Conservation (phyloP, 441 rosid genomes). For the Pelargonium myrrhifolium region DNA sequence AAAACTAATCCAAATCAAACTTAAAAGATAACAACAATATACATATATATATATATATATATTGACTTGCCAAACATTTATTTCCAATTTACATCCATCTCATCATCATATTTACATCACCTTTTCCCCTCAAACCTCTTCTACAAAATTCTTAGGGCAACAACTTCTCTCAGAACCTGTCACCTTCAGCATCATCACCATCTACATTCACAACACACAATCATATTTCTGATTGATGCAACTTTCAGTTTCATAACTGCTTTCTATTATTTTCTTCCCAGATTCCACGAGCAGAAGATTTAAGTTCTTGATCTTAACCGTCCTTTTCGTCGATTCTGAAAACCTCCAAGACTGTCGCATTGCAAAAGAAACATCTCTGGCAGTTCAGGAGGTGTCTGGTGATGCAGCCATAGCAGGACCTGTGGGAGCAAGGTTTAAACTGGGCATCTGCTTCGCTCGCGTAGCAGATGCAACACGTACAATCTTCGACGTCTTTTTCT, state of each 20-base stretch:
- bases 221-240: not conserved
- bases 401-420: slow-evolving; percentile 90
- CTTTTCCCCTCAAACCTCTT: not conserved
- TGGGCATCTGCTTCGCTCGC: slow-evolving; percentile 55
- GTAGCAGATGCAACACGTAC: slow-evolving; percentile 84
- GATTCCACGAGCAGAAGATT: too few relatives aligned
- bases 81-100: slow-evolving; percentile 11
- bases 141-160: slow-evolving; percentile 1
- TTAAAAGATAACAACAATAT: too few relatives aligned
- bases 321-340: slow-evolving; percentile 27
- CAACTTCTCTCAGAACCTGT: not conserved
- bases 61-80: slow-evolving; percentile 1
- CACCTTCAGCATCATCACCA: not conserved
- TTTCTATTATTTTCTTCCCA: not conserved
- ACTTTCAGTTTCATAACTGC: not conserved
- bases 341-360: slow-evolving; percentile 67
- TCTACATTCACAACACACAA: not conserved
- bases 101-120: slow-evolving; percentile 7
- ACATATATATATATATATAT: too few relatives aligned
- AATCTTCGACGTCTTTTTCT: slow-evolving; percentile 44
- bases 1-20: too few relatives aligned
- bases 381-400: slow-evolving; percentile 86
- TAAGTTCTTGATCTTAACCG: not conserved
- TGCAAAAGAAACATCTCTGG: slow-evolving; percentile 95
- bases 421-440: slow-evolving; percentile 82